Percentiles rank a stretch among this genome's conserved stretches.
phyloP scores from a whole-genome alignment of 1,284 basidiomycete species.

The Rhodotorula sp. region DNA sequence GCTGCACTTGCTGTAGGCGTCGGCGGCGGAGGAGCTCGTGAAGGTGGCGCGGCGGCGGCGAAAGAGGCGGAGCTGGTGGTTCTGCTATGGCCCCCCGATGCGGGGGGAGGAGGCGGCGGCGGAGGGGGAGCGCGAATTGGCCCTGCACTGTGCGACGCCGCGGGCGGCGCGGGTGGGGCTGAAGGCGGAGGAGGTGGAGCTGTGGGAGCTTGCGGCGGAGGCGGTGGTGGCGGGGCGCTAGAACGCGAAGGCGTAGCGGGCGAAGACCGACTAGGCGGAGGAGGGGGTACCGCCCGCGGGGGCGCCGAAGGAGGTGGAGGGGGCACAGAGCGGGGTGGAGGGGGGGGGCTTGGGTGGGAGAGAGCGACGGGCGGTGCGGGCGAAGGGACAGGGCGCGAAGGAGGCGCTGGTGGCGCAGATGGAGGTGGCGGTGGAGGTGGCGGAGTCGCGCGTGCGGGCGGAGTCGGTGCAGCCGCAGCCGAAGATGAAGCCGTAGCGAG shows the following conservation, averaged over 20 bases:
- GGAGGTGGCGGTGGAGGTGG: background rate
- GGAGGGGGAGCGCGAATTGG: background rate
- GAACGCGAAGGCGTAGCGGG: background rate
- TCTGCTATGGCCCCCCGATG: background rate
- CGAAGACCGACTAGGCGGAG: background rate
- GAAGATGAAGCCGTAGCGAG: too few relatives aligned
- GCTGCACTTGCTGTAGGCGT: background rate
- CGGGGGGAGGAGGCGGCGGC: background rate
- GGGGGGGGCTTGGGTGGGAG: background rate
- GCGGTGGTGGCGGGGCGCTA: background rate
- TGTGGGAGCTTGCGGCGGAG: background rate
- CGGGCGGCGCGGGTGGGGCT: too few relatives aligned
- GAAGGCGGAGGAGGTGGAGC: constrained; percentile 9
- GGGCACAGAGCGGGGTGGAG: background rate
- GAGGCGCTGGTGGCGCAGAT: background rate
- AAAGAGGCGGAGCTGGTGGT: background rate
- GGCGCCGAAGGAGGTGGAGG: constrained; percentile 1
- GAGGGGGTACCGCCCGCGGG: background rate
- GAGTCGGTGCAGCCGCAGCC: too few relatives aligned
- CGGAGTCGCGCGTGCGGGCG: too few relatives aligned
- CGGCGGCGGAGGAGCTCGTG: background rate
- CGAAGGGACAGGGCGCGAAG: background rate
- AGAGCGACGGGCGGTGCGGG: background rate
- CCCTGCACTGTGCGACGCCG: background rate
- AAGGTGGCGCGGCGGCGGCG: background rate